Conservation (phyloP, 2,329 filamentous ascomycete genomes). For the Hymenoscyphus repandus region DNA sequence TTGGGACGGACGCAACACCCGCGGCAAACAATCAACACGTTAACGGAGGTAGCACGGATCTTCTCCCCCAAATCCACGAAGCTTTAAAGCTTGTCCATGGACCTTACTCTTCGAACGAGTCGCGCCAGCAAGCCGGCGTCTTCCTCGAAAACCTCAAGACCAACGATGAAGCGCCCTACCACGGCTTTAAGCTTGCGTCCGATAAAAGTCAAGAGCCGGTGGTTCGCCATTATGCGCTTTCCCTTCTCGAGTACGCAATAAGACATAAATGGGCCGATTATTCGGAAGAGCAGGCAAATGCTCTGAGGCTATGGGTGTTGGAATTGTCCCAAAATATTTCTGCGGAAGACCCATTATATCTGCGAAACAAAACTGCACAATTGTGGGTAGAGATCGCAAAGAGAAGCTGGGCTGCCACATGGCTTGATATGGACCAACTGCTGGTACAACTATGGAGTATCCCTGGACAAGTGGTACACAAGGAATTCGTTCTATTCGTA, state of each 20-base stretch:
- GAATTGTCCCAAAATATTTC: constrained; percentile 69
- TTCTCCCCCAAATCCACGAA: constrained; percentile 67
- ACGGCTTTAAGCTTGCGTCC: constrained; percentile 78
- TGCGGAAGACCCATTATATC: constrained; percentile 69
- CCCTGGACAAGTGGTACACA: constrained; percentile 56
- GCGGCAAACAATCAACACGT: constrained; percentile 23
- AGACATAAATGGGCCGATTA: constrained; percentile 79
- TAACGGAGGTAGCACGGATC: constrained; percentile 37
- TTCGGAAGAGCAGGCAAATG: constrained; percentile 58
- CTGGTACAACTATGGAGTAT: constrained; percentile 79
- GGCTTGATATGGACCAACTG: constrained; percentile 89
- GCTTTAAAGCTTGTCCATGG: constrained; percentile 86
- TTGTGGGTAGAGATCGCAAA: constrained; percentile 95
- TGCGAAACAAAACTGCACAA: constrained; percentile 90
- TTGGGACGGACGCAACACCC: constrained; percentile 6
- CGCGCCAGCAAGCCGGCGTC: constrained; percentile 74
- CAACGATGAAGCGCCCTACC: constrained; percentile 70
- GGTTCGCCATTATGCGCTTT: constrained; percentile 89
- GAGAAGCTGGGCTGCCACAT: constrained; percentile 84
- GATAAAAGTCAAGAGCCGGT: constrained; percentile 70
- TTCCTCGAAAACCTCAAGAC: constrained; percentile 85
- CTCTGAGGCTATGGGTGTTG: constrained; percentile 71
- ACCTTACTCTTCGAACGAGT: constrained; percentile 72
- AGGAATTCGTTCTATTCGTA: constrained; percentile 82
- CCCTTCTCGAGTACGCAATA: constrained; percentile 84